phyloP scores from a whole-genome alignment of 179 eudicot genomes.

The Corrigiola litoralis region DNA sequence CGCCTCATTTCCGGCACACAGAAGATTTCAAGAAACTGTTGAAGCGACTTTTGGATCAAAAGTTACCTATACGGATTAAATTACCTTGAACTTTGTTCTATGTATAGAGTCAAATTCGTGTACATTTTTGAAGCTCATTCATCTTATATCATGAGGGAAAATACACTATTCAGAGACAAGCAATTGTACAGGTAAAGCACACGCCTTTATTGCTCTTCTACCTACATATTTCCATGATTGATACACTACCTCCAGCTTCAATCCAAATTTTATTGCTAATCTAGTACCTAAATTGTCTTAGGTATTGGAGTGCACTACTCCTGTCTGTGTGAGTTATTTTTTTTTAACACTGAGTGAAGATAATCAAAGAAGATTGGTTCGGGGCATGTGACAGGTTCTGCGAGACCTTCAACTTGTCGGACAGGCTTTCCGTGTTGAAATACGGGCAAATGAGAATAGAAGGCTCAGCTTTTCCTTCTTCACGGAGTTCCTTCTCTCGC shows the following conservation, averaged over 20 bases:
- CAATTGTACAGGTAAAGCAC: no score
- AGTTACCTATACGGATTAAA: neutral
- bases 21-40: constrained; percentile 50
- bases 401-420: neutral
- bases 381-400: no score
- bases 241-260: no score
- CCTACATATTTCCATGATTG: no score
- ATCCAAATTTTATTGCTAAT: no score
- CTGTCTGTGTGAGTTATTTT: no score
- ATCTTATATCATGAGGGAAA: neutral
- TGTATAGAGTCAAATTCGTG: no score
- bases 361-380: no score
- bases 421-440: constrained; percentile 12
- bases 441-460: constrained; percentile 10
- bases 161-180: neutral
- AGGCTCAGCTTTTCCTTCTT: constrained; percentile 25
- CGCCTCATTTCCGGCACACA: constrained; percentile 36
- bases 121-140: neutral
- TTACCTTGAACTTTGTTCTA: neutral
- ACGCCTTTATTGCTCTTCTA: no score
- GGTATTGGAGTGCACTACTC: no score
- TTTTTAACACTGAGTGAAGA: no score
- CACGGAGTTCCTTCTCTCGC: neutral
- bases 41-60: constrained; percentile 33
- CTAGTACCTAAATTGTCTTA: no score